Percentiles rank a stretch among this genome's conserved stretches.
These are phyloP conservation scores for Dothidotthia symphoricarpi DNA, from an alignment of 2,329 filamentous ascomycete genomes.

Conservation along the genomic window DNA sequence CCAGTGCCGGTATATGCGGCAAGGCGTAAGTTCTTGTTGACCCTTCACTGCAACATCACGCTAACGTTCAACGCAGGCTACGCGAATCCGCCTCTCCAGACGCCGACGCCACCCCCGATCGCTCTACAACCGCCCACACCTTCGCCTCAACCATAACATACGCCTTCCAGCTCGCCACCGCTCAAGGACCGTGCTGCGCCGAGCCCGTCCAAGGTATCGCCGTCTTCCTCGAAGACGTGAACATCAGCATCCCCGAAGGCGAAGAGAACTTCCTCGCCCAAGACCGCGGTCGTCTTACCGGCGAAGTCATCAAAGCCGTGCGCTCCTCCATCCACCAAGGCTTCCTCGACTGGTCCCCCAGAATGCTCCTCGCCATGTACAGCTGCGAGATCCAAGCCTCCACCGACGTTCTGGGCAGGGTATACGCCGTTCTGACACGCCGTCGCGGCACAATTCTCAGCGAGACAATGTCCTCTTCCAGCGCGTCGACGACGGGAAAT, in stretches of 20 bases:
- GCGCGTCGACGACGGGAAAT: conserved; percentile 89
- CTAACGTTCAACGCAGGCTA: conserved; percentile 22
- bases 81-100: conserved; percentile 36
- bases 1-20: conserved; percentile 66
- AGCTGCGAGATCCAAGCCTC: conserved; percentile 95
- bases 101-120: conserved; percentile 28
- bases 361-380: conserved; percentile 97
- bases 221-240: conserved; percentile 80
- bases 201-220: conserved; percentile 93
- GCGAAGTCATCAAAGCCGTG: conserved; percentile 87
- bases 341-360: conserved; percentile 93
- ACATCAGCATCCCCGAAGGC: conserved; percentile 55
- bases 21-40: conserved; percentile 59
- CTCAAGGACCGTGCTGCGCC: conserved; percentile 84
- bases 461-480: conserved; percentile 90
- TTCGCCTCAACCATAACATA: conserved; percentile 89
- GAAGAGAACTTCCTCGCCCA: conserved; percentile 48
- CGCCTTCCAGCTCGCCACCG: conserved; percentile 88
- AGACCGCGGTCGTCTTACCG: conserved; percentile 76
- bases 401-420: conserved; percentile 89
- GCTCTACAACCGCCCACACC: conserved; percentile 58
- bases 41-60: background rate
- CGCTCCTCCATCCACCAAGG: conserved; percentile 79
- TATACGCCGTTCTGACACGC: conserved; percentile 96
- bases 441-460: conserved; percentile 85